Percentiles rank a stretch among this genome's conserved stretches.
phyloP scores from a whole-genome alignment of 2,329 filamentous ascomycete genomes.

The Calonectria montana region DNA sequence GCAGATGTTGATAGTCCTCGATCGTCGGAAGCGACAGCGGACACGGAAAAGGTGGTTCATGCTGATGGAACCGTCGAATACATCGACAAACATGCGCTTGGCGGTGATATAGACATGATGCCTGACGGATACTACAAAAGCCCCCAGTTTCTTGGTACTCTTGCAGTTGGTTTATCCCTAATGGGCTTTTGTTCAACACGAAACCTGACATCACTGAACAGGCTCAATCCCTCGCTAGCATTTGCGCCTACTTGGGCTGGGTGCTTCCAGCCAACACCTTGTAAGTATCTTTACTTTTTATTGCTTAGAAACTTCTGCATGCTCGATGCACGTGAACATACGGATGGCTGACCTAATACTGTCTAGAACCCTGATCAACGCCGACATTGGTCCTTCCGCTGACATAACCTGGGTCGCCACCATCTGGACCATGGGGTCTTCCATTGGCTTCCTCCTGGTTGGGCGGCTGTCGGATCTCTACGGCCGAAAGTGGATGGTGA shows the following conservation, averaged over 20 bases:
- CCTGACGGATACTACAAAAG: slow-evolving; percentile 55
- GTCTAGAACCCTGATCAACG: slow-evolving; percentile 44
- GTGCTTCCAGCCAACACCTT: slow-evolving; percentile 50
- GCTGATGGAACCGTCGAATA: slow-evolving; percentile 56
- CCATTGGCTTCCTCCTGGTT: slow-evolving; percentile 53
- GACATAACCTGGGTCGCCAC: slow-evolving; percentile 49
- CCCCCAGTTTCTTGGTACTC: slow-evolving; percentile 54
- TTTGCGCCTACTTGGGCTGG: slow-evolving; percentile 50
- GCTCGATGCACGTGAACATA: neutral
- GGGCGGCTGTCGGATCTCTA: slow-evolving; percentile 57
- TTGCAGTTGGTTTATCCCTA: slow-evolving; percentile 41
- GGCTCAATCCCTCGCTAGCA: slow-evolving; percentile 49
- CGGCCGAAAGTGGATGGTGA: slow-evolving; percentile 55
- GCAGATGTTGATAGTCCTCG: slow-evolving; percentile 24
- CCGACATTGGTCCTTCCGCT: slow-evolving; percentile 45
- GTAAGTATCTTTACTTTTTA: slow-evolving; percentile 27
- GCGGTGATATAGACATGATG: slow-evolving; percentile 54
- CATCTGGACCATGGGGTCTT: slow-evolving; percentile 52
- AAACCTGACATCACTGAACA: slow-evolving; percentile 15
- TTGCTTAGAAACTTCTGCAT: too few relatives aligned
- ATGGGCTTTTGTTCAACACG: neutral
- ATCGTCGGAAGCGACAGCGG: slow-evolving; percentile 11
- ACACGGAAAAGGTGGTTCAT: slow-evolving; percentile 47
- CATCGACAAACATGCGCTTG: slow-evolving; percentile 55
- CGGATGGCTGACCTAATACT: neutral